Percentiles rank a stretch among this genome's conserved stretches.
These are phyloP conservation scores for Arthrobotrys sinensis DNA, from an alignment of 2,329 filamentous ascomycete genomes.

Conservation along the genomic window DNA sequence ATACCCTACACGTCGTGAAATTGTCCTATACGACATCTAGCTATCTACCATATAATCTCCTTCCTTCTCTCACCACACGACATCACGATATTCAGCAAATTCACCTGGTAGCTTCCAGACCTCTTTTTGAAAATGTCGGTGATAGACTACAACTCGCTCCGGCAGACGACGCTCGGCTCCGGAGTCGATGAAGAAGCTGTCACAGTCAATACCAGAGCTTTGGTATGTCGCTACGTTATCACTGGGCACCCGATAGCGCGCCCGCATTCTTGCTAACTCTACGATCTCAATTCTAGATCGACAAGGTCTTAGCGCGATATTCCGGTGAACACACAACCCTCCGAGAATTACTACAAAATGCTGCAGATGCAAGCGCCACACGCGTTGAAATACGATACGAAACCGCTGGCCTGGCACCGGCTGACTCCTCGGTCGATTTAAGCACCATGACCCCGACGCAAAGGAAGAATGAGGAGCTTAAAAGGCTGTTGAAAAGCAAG, in stretches of 20 bases:
- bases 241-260: no score
- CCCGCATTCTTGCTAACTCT: conserved; percentile 13
- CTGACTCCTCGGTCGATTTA: conserved; percentile 36
- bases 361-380: conserved; percentile 93
- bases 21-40: background rate
- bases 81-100: background rate
- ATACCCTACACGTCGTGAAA: conserved; percentile 3
- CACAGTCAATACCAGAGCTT: conserved; percentile 93
- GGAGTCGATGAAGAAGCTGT: conserved; percentile 96
- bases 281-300: conserved; percentile 72
- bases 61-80: conserved; percentile 4
- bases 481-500: conserved; percentile 79
- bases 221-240: conserved; percentile 67
- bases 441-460: conserved; percentile 45
- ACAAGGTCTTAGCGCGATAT: conserved; percentile 96
- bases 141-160: conserved; percentile 83
- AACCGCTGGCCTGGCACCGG: conserved; percentile 62
- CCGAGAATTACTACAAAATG: conserved; percentile 96
- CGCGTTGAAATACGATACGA: conserved; percentile 94
- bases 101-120: conserved; percentile 7
- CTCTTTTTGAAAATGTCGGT: conserved; percentile 54
- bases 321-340: conserved; percentile 94
- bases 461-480: conserved; percentile 62
- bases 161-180: conserved; percentile 87
- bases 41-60: background rate